Percentiles rank a stretch among this genome's conserved stretches.
Conservation (phyloP, 2,329 filamentous ascomycete genomes). For the Grosmannia clavigera region DNA sequence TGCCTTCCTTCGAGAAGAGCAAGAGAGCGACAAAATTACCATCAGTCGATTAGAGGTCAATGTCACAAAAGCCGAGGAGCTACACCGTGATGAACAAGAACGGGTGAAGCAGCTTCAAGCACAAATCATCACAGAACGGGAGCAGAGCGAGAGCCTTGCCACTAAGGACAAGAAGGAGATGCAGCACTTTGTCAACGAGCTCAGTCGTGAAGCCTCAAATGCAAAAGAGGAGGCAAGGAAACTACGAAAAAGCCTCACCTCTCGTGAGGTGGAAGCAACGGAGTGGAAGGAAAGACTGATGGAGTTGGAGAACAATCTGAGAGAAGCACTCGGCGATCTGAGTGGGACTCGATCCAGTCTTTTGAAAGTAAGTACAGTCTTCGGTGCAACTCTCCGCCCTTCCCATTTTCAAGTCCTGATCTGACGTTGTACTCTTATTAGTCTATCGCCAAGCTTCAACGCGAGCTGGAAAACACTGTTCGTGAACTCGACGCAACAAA, state of each 20-base stretch:
- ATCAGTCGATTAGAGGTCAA: slow-evolving; percentile 86
- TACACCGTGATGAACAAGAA: slow-evolving; percentile 75
- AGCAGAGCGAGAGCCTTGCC: slow-evolving; percentile 77
- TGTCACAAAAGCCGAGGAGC: slow-evolving; percentile 65
- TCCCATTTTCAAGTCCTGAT: neutral
- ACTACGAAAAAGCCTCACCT: slow-evolving; percentile 70
- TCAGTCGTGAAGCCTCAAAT: slow-evolving; percentile 69
- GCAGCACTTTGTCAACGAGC: slow-evolving; percentile 82
- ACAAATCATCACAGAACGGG: slow-evolving; percentile 65
- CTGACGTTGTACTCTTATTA: slow-evolving; percentile 17
- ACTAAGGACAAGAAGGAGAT: slow-evolving; percentile 89
- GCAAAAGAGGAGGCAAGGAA: slow-evolving; percentile 78
- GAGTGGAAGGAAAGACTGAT: slow-evolving; percentile 85
- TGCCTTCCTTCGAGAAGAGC: slow-evolving; percentile 88
- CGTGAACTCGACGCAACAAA: slow-evolving; percentile 72
- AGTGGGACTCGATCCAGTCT: slow-evolving; percentile 77
- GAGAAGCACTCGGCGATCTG: slow-evolving; percentile 76
- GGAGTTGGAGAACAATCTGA: slow-evolving; percentile 79
- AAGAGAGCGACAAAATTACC: slow-evolving; percentile 94
- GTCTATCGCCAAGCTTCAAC: slow-evolving; percentile 78
- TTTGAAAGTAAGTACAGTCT: slow-evolving; percentile 48
- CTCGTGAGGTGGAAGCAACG: slow-evolving; percentile 75
- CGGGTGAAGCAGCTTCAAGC: slow-evolving; percentile 58
- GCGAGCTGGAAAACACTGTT: slow-evolving; percentile 72
- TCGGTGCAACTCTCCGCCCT: neutral